Base-by-base conservation (phyloP, 192 early-diverging fungal genomes). In the Chytriomyces sp. region DNA sequence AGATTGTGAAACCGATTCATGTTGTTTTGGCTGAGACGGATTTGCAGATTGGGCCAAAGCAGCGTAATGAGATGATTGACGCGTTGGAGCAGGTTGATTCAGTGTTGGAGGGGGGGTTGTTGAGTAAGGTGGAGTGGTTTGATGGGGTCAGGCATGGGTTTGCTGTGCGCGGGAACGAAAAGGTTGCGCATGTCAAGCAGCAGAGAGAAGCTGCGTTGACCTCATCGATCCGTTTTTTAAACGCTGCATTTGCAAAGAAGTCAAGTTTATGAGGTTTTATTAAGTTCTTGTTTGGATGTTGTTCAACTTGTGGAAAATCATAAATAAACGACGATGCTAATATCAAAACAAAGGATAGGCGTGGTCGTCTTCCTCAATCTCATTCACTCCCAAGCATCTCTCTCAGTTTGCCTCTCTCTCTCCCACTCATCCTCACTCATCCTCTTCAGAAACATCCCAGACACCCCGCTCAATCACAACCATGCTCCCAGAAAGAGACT, bases 111-210 rank as follows among this genome's bases (percentile, higher is more conserved):
- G 53, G 13, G 1, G 53, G 53, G 20, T 20, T 57, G 16, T n/a
- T 13, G 20, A 13, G 20, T n/a, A 20, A 57, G 16, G 53, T 57
- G 53, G 53, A 57, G 13, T 64, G 49, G 53, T 78, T 71, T 45
- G 60, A 69, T 47, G 77, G 77, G 1, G 68, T 47, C 23, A 24
- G 28, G 13, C 77, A 78, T 50, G 77, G 77, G 6, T 78, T 78
- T 72, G 77, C 77, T 53, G 69, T 69, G 11, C 8, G 77, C 1
- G 67, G 77, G 43, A 61, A 59, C 50, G 69, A 64, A 23, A 6
- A 60, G 7, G 77, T 72, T 48, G 61, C 69, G 8, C 23, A 65
- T 43, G 47, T 73, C 0, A 59, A 16, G 2, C 63, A 2, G 23
- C 18, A 26, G 61, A 43, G 44, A 9, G 63, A 65, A 20, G 53